Base-by-base conservation (phyloP, 2,329 filamentous ascomycete genomes). In the Neofusicoccum umdonicola region DNA sequence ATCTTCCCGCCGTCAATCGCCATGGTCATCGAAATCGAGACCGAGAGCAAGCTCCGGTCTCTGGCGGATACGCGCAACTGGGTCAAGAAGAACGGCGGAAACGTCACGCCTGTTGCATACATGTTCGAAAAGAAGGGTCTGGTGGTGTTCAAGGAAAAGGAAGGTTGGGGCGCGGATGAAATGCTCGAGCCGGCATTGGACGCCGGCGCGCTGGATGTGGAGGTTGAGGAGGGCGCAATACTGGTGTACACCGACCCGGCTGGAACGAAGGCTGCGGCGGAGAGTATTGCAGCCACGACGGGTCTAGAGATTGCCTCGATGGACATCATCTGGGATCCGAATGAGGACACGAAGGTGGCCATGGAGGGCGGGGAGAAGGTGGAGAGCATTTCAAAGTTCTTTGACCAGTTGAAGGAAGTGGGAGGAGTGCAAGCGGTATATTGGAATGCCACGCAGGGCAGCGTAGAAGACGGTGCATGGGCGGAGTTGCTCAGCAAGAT, bases 281-380 rank as follows among this genome's bases (percentile, higher is more conserved):
- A 90, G 66, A 81, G 82, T 12, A 74, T 97, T n/a, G 82, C 85
- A 3, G 82, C 85, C 68, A 81, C 84, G 42, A 83, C 91, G 19
- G 85, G 83, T 0, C 77, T 96, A 66, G 85, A 89, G 65, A 85
- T 96, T 51, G 80, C 90, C 63, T 89, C 87, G 69, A 87, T 88
- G 17, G 91, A 96, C 64, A 94, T 97, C 61, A 84, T 97, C 48
- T 97, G 92, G 89, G 86, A 89, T 66, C 86, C 92, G 0, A 95
- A 94, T 66, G 87, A 89, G 71, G 93, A 97, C 67, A 93, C 90
- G 0, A 86, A 86, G 74, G 86, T 91, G 17, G 80, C 81, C 7
- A 71, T 93, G 44, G 84, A 89, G 65, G 83, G 85, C 15, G 79
- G 83, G 13, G 81, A 84, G 12, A 82, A 85, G 1, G 82, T 84